Evolutionary conservation across 306 rosid species (phyloP), one percentile per base, ranked within the genome.

Genomic region (Malus fusca): DNA sequence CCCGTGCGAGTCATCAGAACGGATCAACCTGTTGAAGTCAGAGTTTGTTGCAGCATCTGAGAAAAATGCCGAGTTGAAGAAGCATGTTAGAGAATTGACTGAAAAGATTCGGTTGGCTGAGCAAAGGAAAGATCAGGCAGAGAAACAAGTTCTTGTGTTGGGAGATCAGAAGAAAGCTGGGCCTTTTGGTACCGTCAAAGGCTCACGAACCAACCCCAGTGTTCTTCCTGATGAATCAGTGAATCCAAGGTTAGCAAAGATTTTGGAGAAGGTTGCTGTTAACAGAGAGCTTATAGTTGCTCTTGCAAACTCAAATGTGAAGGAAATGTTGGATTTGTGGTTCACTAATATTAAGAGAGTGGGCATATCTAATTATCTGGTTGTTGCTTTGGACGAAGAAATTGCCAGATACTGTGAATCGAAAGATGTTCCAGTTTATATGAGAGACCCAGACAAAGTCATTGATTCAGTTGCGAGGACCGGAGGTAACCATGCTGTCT

Each of bases 401-500:
- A 88, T 84, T 74, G 79, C 83, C 4, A 81, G 71, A 74, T 86
- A 82, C 56, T 90, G 98, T 19, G 72, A 87, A 59, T 75, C 84
- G 1, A 85, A 93, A 51, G 86, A 83, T 61, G 96, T 93, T 51
- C 96, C 98, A 8, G 87, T 89, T n/a, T 93, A 91, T 55, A 88
- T 72, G 77, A 89, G 96, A 86, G 96, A 91, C 74, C 88, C 91
- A 0, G 91, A 94, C 66, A 79, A 77, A 52, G 88, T 76, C 70
- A 64, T 94, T 44, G 97, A 94, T 78, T 58, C 86, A 42, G 71
- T 91, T 68, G 94, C 88, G 0, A 88, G 75, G 72, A 69, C 66
- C 0, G 97, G 97, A 76, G 91, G 95, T 60, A 94, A 90, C 83
- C 97, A 91, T 82, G 94, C 83, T 6, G 97, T 94, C 75, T 90